phyloP scores from a whole-genome alignment of 2,329 filamentous ascomycete species.

The Colletotrichum eleusines region DNA sequence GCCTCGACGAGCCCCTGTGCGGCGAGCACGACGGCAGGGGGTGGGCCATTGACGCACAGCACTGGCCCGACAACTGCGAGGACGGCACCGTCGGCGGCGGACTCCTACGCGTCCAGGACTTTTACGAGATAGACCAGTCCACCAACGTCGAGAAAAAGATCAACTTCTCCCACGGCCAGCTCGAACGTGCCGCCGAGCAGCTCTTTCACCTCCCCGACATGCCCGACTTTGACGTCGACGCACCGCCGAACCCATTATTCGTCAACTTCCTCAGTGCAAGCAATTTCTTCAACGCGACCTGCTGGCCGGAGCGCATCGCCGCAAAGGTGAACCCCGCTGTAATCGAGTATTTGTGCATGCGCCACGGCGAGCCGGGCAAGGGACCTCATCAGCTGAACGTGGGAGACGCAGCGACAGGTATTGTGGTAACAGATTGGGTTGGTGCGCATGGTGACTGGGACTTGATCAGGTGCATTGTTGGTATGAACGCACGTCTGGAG shows the following conservation, averaged over 20 bases:
- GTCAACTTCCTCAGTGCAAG: constrained; percentile 92
- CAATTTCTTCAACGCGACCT: constrained; percentile 92
- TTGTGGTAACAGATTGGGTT: constrained; percentile 95
- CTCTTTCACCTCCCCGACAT: constrained; percentile 57
- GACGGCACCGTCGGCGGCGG: constrained; percentile 78
- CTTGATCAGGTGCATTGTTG: constrained; percentile 85
- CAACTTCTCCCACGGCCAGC: constrained; percentile 76
- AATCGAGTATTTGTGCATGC: constrained; percentile 70
- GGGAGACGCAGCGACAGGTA: constrained; percentile 83
- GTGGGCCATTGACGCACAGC: constrained; percentile 71
- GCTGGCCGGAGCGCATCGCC: constrained; percentile 95
- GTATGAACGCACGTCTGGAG: constrained; percentile 83
- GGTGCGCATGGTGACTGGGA: constrained; percentile 92
- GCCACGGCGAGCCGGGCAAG: constrained; percentile 65
- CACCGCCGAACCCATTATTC: constrained; percentile 72
- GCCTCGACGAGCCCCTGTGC: constrained; percentile 67
- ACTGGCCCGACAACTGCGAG: constrained; percentile 90
- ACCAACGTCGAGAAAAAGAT: constrained; percentile 87
- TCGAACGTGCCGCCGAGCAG: constrained; percentile 76
- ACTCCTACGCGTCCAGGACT: constrained; percentile 89
- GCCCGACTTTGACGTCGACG: constrained; percentile 44
- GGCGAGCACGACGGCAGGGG: constrained; percentile 63
- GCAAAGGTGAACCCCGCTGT: constrained; percentile 86
- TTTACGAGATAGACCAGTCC: constrained; percentile 86
- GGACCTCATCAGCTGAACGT: constrained; percentile 64